phyloP scores from a whole-genome alignment of 1,284 basidiomycete species.

The Boletus subluridellus region DNA sequence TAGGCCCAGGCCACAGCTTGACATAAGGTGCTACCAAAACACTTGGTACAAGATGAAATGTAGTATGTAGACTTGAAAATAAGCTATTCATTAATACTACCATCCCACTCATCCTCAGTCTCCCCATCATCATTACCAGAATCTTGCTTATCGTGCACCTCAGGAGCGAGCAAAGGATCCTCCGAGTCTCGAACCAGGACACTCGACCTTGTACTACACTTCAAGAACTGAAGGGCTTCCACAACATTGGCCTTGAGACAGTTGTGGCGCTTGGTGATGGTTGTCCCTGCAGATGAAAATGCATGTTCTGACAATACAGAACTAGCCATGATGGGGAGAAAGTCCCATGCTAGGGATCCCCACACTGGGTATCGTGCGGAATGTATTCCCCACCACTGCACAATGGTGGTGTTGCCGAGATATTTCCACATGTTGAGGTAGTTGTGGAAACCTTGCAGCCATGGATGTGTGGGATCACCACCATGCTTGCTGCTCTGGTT shows the following conservation, averaged over 20 bases:
- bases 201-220: not conserved
- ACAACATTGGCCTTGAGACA: not conserved
- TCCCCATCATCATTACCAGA: too few species aligned
- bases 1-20: too few species aligned
- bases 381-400: too few species aligned
- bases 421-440: slow-evolving; percentile 28
- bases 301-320: slow-evolving; percentile 28
- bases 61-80: not conserved
- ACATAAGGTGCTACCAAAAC: not conserved
- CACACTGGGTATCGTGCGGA: not conserved
- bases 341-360: slow-evolving; percentile 17
- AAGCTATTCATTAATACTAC: not conserved
- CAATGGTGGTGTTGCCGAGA: not conserved
- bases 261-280: slow-evolving; percentile 34
- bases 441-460: slow-evolving; percentile 28
- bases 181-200: not conserved
- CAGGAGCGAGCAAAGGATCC: not conserved
- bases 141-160: too few species aligned
- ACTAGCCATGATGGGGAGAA: slow-evolving; percentile 39
- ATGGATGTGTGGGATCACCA: slow-evolving; percentile 10
- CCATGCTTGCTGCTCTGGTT: too few species aligned
- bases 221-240: slow-evolving; percentile 5
- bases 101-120: slow-evolving; percentile 2
- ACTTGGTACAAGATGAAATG: not conserved
- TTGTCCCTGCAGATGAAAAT: slow-evolving; percentile 31